A percentile compares a stretch with the other conserved stretches of the same genome.
These are phyloP conservation scores for Mucor sp. DNA, from an alignment of 371 early-diverging fungal genomes.

Conservation along the genomic window DNA sequence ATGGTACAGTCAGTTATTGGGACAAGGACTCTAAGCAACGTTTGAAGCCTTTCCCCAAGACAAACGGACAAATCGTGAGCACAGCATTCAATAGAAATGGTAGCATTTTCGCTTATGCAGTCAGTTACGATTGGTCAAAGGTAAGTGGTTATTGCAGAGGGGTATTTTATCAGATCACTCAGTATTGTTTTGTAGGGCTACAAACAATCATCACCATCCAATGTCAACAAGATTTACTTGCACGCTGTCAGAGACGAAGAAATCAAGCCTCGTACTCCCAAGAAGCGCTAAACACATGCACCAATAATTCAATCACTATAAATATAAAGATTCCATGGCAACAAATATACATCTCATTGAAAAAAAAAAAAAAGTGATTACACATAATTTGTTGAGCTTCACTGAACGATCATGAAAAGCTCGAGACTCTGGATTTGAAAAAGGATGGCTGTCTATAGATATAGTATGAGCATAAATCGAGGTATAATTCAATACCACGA, in stretches of 20 bases:
- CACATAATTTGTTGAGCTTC: too few species aligned
- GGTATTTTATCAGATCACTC: background rate
- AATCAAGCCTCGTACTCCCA: conserved; percentile 69
- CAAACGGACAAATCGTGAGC: conserved; percentile 71
- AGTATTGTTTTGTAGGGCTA: conserved; percentile 45
- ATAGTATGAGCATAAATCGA: background rate
- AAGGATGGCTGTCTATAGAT: too few species aligned
- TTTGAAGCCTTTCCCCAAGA: conserved; percentile 69
- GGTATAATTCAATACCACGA: too few species aligned
- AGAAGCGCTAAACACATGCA: conserved; percentile 49
- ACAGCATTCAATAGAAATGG: conserved; percentile 89
- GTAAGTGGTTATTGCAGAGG: conserved; percentile 40
- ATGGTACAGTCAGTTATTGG: conserved; percentile 94
- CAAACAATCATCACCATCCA: conserved; percentile 48
- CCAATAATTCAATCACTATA: background rate
- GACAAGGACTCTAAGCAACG: conserved; percentile 93
- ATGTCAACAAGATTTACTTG: conserved; percentile 67
- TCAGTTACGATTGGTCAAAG: conserved; percentile 98
- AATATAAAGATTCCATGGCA: background rate
- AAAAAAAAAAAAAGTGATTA: background rate
- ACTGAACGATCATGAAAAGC: too few species aligned
- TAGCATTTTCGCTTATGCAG: conserved; percentile 91
- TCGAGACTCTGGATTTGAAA: too few species aligned
- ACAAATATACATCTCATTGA: background rate
- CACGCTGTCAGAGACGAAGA: conserved; percentile 82